Evolutionary conservation across 2,329 filamentous ascomycete genomes (phyloP).

Genomic region (Hymenoscyphus occultus): DNA sequence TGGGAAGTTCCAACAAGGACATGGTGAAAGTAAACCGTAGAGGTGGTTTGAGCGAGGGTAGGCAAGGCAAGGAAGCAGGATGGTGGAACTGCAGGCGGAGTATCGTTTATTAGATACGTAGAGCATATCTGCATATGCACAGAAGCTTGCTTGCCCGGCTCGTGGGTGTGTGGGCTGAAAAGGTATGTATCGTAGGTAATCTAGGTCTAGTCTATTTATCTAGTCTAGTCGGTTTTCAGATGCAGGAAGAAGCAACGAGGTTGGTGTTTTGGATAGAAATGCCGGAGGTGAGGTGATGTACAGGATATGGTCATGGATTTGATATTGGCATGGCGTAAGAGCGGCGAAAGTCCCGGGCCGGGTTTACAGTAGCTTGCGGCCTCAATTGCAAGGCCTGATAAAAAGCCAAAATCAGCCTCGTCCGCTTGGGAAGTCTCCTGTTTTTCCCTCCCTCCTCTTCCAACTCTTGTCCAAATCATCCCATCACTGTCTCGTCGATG

Average conservation of each 20-base stretch:
- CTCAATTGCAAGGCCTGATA: not conserved
- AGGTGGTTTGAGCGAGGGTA: not conserved
- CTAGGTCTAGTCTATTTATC: not conserved
- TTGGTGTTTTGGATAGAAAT: not conserved
- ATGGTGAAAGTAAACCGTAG: not conserved
- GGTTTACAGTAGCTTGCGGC: not conserved
- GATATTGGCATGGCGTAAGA: not conserved
- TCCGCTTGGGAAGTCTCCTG: not conserved
- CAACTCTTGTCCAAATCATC: not conserved
- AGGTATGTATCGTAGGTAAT: not conserved
- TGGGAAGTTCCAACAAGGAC: not conserved
- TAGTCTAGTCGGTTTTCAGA: not conserved
- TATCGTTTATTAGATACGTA: slow-evolving; percentile 8
- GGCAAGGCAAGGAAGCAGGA: not conserved
- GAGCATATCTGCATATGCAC: not conserved
- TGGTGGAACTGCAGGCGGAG: not conserved
- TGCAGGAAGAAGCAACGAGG: not conserved
- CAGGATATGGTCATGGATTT: no score
- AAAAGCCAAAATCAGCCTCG: slow-evolving; percentile 8
- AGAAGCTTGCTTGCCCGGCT: slow-evolving; percentile 3
- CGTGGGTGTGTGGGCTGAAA: not conserved
- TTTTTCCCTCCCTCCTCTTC: not conserved
- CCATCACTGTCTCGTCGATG: not conserved
- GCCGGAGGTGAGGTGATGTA: not conserved
- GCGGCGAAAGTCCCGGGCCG: not conserved